phyloP scores from a whole-genome alignment of 306 rosid genomes.

The Mimosa bimucronata region DNA sequence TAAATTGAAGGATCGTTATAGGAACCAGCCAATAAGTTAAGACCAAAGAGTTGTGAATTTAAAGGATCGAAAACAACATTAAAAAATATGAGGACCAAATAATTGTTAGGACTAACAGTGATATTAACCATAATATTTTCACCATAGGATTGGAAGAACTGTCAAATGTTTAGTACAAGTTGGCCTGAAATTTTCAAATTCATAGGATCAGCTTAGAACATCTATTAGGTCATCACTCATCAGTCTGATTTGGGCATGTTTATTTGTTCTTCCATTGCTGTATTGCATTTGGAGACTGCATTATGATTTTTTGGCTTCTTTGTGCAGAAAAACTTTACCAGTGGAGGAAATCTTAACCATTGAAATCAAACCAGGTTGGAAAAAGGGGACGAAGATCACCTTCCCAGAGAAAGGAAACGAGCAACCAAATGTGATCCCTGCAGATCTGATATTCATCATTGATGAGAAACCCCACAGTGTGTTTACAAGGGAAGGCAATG shows the following conservation, averaged over 20 bases:
- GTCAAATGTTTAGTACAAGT: not conserved
- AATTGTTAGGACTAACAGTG: no score
- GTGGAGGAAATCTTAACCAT: constrained; percentile 86
- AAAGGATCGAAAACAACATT: no score
- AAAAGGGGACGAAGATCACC: constrained; percentile 91
- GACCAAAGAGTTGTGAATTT: no score
- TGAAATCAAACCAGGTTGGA: constrained; percentile 95
- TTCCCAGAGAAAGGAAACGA: constrained; percentile 88
- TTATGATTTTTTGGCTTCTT: constrained; percentile 6
- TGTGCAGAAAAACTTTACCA: constrained; percentile 59
- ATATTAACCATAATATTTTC: not conserved
- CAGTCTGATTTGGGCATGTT: not conserved
- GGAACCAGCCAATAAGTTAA: no score
- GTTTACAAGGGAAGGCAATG: constrained; percentile 86
- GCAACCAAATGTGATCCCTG: constrained; percentile 68
- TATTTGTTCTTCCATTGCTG: constrained; percentile 10
- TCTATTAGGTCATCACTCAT: not conserved
- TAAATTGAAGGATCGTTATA: no score
- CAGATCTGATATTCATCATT: constrained; percentile 76
- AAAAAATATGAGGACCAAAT: no score
- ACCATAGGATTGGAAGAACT: not conserved
- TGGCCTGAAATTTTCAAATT: not conserved
- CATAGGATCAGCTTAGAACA: not conserved
- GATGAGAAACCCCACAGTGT: constrained; percentile 85
- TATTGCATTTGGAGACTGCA: not conserved